These are phyloP conservation scores for Neurospora sp. DNA, from an alignment of 2,329 filamentous ascomycete species.

Conservation along the genomic window DNA sequence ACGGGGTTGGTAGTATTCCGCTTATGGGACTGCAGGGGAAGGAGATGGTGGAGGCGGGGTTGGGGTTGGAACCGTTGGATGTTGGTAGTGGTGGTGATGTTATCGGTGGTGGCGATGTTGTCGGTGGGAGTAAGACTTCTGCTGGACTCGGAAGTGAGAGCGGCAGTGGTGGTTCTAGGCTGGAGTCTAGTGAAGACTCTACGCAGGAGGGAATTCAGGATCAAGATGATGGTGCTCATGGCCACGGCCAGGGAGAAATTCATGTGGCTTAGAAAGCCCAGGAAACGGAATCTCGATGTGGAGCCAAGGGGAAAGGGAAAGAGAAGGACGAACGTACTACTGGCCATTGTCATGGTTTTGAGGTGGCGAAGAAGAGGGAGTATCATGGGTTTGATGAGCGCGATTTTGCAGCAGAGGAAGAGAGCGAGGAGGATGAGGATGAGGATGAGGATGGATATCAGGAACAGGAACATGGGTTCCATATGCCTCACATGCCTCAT, in stretches of 20 bases:
- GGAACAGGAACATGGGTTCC: background rate
- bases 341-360: background rate
- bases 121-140: background rate
- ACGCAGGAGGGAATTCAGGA: background rate
- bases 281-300: background rate
- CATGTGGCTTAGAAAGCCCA: background rate
- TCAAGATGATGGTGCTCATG: background rate
- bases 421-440: background rate
- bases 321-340: background rate
- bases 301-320: background rate
- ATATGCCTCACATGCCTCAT: background rate
- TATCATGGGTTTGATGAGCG: background rate
- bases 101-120: background rate
- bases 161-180: background rate
- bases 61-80: constrained; percentile 17
- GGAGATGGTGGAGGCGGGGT: constrained; percentile 6
- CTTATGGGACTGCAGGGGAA: background rate
- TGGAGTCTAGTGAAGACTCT: background rate
- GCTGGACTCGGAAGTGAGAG: background rate
- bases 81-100: constrained; percentile 20
- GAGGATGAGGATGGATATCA: background rate
- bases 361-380: background rate
- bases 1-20: constrained; percentile 8
- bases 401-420: background rate
- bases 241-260: background rate